phyloP scores from a whole-genome alignment of 805 yeast genomes.

The Saccharomycopsis lassenensis region DNA sequence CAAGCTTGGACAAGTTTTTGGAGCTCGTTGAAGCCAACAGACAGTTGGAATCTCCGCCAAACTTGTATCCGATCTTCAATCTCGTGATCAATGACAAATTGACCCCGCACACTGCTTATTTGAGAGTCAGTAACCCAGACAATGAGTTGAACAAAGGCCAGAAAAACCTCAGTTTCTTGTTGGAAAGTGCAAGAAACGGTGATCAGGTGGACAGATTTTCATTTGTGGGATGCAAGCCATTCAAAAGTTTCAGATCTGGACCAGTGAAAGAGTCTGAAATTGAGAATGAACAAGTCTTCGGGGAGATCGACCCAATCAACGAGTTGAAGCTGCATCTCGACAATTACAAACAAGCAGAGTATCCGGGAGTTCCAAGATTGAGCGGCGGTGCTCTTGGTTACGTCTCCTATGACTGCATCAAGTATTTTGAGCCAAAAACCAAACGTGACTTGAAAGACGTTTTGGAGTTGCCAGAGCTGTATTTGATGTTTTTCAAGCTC shows the following conservation, averaged over 20 bases:
- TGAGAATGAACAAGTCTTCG: conserved; percentile 19
- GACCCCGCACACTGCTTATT: conserved; percentile 85
- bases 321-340: conserved; percentile 66
- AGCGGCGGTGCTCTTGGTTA: conserved; percentile 98
- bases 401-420: conserved; percentile 91
- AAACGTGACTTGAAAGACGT: conserved; percentile 64
- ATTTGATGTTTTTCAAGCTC: conserved; percentile 82
- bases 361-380: conserved; percentile 73
- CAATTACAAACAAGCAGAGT: conserved; percentile 52
- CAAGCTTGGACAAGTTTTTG: conserved; percentile 25
- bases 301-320: conserved; percentile 68
- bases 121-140: conserved; percentile 65
- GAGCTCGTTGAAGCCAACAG: conserved; percentile 24
- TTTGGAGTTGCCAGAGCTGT: conserved; percentile 81
- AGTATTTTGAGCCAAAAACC: conserved; percentile 92
- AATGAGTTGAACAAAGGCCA: conserved; percentile 40
- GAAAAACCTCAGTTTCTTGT: conserved; percentile 44
- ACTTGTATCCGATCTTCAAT: conserved; percentile 73
- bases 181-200: conserved; percentile 85
- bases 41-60: conserved; percentile 39
- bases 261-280: conserved; percentile 19
- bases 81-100: conserved; percentile 64
- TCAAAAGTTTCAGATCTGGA: conserved; percentile 55
- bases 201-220: conserved; percentile 86
- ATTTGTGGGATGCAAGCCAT: conserved; percentile 80